Base-by-base conservation (phyloP, 2,329 filamentous ascomycete genomes). In the Diaporthe capsici region DNA sequence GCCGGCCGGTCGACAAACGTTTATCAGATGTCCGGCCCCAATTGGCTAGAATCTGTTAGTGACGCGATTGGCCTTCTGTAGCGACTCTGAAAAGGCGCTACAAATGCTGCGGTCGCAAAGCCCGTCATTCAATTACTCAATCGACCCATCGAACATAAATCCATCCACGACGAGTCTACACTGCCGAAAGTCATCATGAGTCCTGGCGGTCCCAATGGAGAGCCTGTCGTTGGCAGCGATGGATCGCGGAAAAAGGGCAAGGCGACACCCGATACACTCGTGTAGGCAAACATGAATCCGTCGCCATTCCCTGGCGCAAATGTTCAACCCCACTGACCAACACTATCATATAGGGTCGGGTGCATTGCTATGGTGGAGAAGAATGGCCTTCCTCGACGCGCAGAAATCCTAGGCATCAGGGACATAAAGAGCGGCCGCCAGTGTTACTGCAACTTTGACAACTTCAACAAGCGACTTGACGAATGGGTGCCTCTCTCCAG, bases 381-480 rank as follows among this genome's bases (percentile, higher is more conserved):
- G 80, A 95, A 98, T 84, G 95, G 95, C 76, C 92, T 96, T 81
- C 90, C 94, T 77, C 93, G 97, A 80, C 95, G 97, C 86, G 97
- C 97, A 80, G 97, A 99, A 84, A 98, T 99, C 78, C 87, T 99
- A n/a, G 97, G 95, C 76, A 97, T 98, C 80, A 93, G 94, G 82
- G 94, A 96, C 76, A 94, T 94, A 31, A 97, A 97, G 84, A 96
- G 95, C 81, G 93, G 94, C 22, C 93, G 95, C 53, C 94, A 94
- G 73, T 98, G 96, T 82, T 98, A 98, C 84, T 97, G 98, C 81
- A 98, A 98, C 84, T 98, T 98, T 83, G 95, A 98, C 82, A 97
- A 98, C 81, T 98, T 98, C 90, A 98, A 98, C 86, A 98, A 98
- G 85, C 89, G 88, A 78, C 85, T 91, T 17, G 87, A 90, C 86